These are phyloP conservation scores for Tardiomyces digboiensis DNA, from an alignment of 1,139 yeast species.

Conservation along the genomic window DNA sequence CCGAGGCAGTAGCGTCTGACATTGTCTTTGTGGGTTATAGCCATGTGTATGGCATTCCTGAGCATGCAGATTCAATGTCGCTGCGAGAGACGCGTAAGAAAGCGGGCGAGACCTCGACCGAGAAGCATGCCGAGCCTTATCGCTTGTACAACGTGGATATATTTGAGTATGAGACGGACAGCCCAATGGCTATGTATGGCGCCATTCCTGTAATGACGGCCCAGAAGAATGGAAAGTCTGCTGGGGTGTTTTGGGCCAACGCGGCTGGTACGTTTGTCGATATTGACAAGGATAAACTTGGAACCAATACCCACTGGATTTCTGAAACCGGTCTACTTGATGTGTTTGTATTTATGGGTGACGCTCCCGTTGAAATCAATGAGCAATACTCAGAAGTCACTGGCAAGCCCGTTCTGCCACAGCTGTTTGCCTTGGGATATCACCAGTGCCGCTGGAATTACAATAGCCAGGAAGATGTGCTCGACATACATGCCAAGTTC, in stretches of 20 bases:
- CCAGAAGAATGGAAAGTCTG: slow-evolving; percentile 44
- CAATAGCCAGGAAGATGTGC: slow-evolving; percentile 76
- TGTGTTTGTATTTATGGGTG: slow-evolving; percentile 57
- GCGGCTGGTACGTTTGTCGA: slow-evolving; percentile 91
- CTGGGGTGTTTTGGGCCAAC: slow-evolving; percentile 87
- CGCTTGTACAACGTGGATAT: slow-evolving; percentile 88
- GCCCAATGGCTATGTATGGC: slow-evolving; percentile 90
- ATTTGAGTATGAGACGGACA: slow-evolving; percentile 79
- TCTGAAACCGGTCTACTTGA: slow-evolving; percentile 86
- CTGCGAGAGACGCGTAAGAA: slow-evolving; percentile 53
- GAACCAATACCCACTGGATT: slow-evolving; percentile 68
- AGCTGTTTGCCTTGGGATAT: slow-evolving; percentile 71
- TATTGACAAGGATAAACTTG: slow-evolving; percentile 32
- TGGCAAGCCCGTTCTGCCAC: slow-evolving; percentile 73
- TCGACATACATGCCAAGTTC: slow-evolving; percentile 57
- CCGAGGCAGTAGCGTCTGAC: slow-evolving; percentile 83
- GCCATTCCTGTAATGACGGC: slow-evolving; percentile 83
- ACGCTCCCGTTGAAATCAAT: slow-evolving; percentile 50
- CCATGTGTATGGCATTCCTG: slow-evolving; percentile 87
- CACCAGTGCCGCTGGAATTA: slow-evolving; percentile 99
- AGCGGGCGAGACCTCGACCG: slow-evolving; percentile 18
- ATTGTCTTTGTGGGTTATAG: slow-evolving; percentile 50
- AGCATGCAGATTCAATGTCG: slow-evolving; percentile 77
- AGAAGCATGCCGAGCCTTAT: slow-evolving; percentile 53
- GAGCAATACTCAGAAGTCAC: slow-evolving; percentile 60